phyloP scores from a whole-genome alignment of 1,284 basidiomycete species.

The Ceratorhiza oryzae-sativae region DNA sequence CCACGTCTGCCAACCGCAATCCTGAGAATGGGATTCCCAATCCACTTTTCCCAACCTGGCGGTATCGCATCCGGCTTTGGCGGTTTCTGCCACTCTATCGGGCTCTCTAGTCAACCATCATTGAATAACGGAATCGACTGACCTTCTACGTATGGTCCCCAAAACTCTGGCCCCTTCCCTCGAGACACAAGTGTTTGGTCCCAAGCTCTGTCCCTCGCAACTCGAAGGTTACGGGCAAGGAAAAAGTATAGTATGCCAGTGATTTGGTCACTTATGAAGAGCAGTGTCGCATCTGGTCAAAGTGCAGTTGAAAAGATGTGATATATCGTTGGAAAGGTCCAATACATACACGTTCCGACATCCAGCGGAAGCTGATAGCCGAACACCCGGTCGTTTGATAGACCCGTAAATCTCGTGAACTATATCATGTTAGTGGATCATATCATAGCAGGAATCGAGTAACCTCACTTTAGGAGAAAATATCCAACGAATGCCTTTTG shows the following conservation, averaged over 20 bases:
- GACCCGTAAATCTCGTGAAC: conserved; percentile 68
- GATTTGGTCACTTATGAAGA: conserved; percentile 75
- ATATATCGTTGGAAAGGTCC: too few species aligned
- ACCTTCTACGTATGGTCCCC: conserved; percentile 80
- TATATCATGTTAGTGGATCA: conserved; percentile 47
- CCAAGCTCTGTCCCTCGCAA: conserved; percentile 78
- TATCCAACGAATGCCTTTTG: conserved; percentile 68
- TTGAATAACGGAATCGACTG: not conserved
- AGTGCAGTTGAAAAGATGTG: too few species aligned
- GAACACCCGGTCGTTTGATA: conserved; percentile 68
- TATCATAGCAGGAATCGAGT: not conserved
- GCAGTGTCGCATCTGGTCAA: conserved; percentile 71
- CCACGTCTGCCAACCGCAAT: conserved; percentile 61
- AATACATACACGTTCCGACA: conserved; percentile 66
- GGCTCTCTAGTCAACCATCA: not conserved
- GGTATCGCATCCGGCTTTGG: conserved; percentile 56
- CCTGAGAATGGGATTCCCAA: conserved; percentile 59
- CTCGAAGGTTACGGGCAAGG: conserved; percentile 75
- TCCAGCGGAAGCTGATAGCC: conserved; percentile 70
- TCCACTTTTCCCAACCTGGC: conserved; percentile 53
- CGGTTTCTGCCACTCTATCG: conserved; percentile 73
- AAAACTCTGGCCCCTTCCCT: conserved; percentile 81
- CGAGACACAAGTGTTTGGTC: conserved; percentile 80
- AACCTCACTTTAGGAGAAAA: conserved; percentile 67
- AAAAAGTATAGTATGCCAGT: conserved; percentile 80